Evolutionary conservation across 2,329 filamentous ascomycete genomes (phyloP).

Genomic region (Harringtonia aguacate): DNA sequence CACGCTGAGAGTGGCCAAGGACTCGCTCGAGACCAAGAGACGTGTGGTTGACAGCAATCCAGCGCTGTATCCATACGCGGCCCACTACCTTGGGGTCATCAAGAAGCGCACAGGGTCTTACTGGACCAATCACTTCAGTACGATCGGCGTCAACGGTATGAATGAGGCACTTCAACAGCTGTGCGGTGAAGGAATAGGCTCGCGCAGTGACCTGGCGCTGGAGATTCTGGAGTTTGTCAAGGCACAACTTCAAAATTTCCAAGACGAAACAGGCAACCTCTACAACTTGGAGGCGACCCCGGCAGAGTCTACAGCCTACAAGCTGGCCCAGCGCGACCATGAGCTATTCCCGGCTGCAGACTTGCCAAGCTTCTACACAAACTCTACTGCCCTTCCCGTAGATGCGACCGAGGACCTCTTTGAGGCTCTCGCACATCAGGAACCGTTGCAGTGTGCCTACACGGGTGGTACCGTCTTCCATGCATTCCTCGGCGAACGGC

Average conservation of each 20-base stretch:
- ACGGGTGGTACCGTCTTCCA: background rate
- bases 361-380: background rate
- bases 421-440: background rate
- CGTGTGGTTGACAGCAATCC: background rate
- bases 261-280: background rate
- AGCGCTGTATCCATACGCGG: background rate
- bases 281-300: conserved; percentile 1
- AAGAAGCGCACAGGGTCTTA: background rate
- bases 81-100: background rate
- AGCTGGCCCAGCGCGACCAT: background rate
- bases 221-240: background rate
- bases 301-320: background rate
- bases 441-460: background rate
- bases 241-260: background rate
- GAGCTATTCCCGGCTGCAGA: background rate
- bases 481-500: background rate
- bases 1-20: conserved; percentile 1
- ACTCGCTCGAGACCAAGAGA: background rate
- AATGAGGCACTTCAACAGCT: background rate
- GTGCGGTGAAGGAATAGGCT: background rate
- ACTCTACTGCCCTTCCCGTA: background rate
- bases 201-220: background rate
- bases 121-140: conserved; percentile 2
- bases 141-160: background rate
- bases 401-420: background rate